phyloP scores from a whole-genome alignment of 23 red algal genomes.

The Agarophyton chilense region DNA sequence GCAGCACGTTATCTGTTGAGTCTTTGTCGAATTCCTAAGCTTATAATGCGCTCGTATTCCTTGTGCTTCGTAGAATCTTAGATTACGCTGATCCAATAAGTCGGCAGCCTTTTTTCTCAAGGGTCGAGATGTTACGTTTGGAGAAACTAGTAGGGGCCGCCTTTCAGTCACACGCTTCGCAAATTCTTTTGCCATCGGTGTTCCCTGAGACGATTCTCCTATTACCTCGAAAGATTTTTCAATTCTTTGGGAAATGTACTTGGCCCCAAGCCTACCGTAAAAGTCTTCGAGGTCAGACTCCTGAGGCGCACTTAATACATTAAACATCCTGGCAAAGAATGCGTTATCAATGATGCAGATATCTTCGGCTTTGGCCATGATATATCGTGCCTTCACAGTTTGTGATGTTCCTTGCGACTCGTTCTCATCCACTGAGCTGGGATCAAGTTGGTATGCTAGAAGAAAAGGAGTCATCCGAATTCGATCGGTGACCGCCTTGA shows the following conservation, averaged over 20 bases:
- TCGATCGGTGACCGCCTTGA: background rate
- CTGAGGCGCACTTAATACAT: conserved; percentile 34
- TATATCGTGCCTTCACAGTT: conserved; percentile 13
- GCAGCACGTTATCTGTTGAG: conserved; percentile 43
- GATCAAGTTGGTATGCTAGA: conserved; percentile 34
- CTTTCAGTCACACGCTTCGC: conserved; percentile 38
- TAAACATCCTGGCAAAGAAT: conserved; percentile 45
- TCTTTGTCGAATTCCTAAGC: conserved; percentile 25
- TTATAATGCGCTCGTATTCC: conserved; percentile 17
- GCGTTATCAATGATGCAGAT: conserved; percentile 68
- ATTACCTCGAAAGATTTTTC: conserved; percentile 1
- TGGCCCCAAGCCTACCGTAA: conserved; percentile 37
- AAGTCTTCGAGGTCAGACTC: conserved; percentile 60
- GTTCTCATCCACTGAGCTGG: background rate
- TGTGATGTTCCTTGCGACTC: background rate
- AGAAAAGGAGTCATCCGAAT: conserved; percentile 41
- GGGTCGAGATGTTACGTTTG: conserved; percentile 26
- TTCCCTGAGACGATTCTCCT: background rate
- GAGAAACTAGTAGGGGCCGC: conserved; percentile 51
- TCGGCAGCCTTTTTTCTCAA: conserved; percentile 25
- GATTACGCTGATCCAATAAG: conserved; percentile 15
- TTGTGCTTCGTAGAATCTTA: conserved; percentile 42
- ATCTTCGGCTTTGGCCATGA: conserved; percentile 49
- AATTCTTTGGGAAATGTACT: conserved; percentile 44
- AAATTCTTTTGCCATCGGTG: conserved; percentile 22